Percentiles rank a stretch among this genome's conserved stretches.
These are phyloP conservation scores for Nyctanthes arbortristis DNA, from an alignment of 257 asterid genomes.

Conservation along the genomic window DNA sequence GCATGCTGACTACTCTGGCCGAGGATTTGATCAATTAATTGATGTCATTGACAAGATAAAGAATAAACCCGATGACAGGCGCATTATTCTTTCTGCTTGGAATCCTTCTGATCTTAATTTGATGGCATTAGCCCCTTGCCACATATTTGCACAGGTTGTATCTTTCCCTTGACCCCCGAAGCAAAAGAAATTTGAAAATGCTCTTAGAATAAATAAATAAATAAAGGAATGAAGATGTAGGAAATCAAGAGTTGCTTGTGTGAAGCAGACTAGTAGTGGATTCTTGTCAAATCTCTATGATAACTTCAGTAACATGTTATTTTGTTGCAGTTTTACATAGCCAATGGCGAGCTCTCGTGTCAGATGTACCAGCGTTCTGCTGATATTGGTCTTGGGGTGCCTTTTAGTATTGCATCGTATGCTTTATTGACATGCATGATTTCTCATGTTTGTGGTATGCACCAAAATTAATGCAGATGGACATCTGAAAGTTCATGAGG, in stretches of 20 bases:
- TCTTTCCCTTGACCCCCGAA: slow-evolving; percentile 3
- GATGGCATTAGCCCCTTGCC: slow-evolving; percentile 91
- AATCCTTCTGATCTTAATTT: slow-evolving; percentile 74
- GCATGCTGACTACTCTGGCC: slow-evolving; percentile 76
- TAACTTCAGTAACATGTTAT: slow-evolving; percentile 2
- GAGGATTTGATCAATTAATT: slow-evolving; percentile 79
- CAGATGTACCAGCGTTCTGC: slow-evolving; percentile 90
- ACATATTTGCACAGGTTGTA: slow-evolving; percentile 82
- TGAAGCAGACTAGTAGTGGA: not conserved
- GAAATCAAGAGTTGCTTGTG: not conserved
- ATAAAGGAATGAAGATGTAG: not conserved
- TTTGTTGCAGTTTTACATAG: slow-evolving; percentile 64
- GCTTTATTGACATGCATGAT: slow-evolving; percentile 77
- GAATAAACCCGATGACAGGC: slow-evolving; percentile 70
- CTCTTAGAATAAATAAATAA: too few relatives aligned
- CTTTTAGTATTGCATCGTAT: slow-evolving; percentile 77
- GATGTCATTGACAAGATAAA: slow-evolving; percentile 70
- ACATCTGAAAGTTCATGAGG: not conserved
- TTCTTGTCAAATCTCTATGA: not conserved
- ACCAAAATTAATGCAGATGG: not conserved
- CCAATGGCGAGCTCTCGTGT: slow-evolving; percentile 80
- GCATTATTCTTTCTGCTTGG: slow-evolving; percentile 78
- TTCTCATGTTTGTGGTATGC: slow-evolving; percentile 80
- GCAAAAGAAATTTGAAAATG: not conserved
- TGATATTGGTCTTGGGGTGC: slow-evolving; percentile 88